Evolutionary conservation across 2,329 filamentous ascomycete species (phyloP), one percentile per base, ranked within the genome.

Genomic region (Fusarium pseudonygamai): DNA sequence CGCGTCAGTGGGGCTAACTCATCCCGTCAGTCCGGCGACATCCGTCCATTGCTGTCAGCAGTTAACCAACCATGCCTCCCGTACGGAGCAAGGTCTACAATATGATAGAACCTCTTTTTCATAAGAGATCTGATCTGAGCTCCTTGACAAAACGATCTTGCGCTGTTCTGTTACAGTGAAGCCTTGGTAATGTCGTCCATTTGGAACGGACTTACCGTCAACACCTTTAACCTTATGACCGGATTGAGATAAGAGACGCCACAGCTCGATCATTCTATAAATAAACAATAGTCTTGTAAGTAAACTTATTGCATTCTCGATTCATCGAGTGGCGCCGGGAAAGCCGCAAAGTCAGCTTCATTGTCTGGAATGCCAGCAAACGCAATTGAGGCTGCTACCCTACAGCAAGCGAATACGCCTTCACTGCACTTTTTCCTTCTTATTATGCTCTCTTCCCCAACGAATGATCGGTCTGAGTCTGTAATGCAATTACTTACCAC

Each of bases 161-260:
- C 26, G 26, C 26, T 28, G 26, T 28, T 28, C 26, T 28, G 26
- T 28, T 5, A 7, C 26, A 28, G 7, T 28, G 26, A 5, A 5
- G 26, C n/a, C 15, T 10, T 2, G 3, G n/a, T n/a, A 14, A 3
- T 7, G 14, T 18, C 2, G 0, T 14, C 11, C 1, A 0, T 5
- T 32, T 49, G 5, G 15, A 32, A 1, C 7, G 7, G 15, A 16
- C 1, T 30, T 8, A 9, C 11, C 20, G 5, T 40, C 1, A 2
- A 30, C n/a, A n/a, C n/a, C n/a, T n/a, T n/a, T n/a, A n/a, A n/a
- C n/a, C n/a, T n/a, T 5, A 11, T 7, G 4, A 26, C 26, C 20
- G 26, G 26, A 58, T 28, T 22, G 7, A 47, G n/a, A 47, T 4
- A 14, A 20, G 13, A 22, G 9, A 18, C 10, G 39, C 40, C 30